Evolutionary conservation across 2,329 filamentous ascomycete genomes (phyloP), one percentile per base, ranked within the genome.

Genomic region (Ceratocystis smalleyi): DNA sequence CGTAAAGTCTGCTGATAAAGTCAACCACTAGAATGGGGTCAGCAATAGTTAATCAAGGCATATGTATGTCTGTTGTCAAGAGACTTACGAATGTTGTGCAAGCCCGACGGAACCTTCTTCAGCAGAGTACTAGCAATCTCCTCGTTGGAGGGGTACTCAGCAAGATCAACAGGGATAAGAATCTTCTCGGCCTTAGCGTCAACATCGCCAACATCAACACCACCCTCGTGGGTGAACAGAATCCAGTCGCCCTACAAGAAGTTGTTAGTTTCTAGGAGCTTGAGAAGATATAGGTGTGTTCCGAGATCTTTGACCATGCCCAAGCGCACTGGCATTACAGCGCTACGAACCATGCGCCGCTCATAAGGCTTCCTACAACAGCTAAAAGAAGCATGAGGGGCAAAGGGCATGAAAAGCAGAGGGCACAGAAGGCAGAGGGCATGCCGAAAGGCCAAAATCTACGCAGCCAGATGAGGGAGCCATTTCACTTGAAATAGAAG

Each of bases 141-240:
- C 74, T 95, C 87, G 79, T 99, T 97, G 70, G 91, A 96, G 69
- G 94, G 94, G 78, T 92, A 99, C 77, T 96, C 81, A 70, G 86
- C 83, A 68, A 99, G 87, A 77, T 97, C 91, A 72, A 99, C 94
- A 71, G 94, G 92, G 72, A 99, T 91, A 74, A 99, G 81, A 68
- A 99, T 84, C 87, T 97, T 99, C 84, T 97, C 90, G 69, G 94
- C 94, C 83, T 99, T 99, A 69, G 86, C 91, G 73, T 99, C 94
- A 70, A 99, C 94, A 85, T 99, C 94, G 75, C 94, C 94, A 72
- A 99, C 94, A 78, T 99, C 94, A 70, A 99, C 91, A 88, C 94
- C 94, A 82, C 94, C 94, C 79, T 99, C 94, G 79, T 99, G 91
- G 73, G 92, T 96, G 83, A 99, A 99, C 74, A 99, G 89, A 75